Conservation (phyloP, 2,329 filamentous ascomycete genomes). For the Ophiostoma perfectum region DNA sequence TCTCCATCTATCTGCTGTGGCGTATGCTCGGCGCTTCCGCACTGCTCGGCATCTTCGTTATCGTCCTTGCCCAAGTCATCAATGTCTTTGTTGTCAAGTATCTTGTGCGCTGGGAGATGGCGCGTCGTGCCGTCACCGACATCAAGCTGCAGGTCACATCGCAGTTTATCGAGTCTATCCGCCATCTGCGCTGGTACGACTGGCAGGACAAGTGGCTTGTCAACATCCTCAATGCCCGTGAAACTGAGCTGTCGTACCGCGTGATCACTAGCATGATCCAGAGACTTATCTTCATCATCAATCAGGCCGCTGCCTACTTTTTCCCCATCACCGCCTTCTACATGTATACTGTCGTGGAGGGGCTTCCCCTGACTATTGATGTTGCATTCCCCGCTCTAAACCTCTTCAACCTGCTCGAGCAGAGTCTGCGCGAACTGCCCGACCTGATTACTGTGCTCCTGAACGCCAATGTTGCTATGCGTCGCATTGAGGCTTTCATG, state of each 20-base stretch:
- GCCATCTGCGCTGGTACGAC: conserved; percentile 74
- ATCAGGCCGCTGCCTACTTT: conserved; percentile 63
- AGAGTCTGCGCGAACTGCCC: conserved; percentile 68
- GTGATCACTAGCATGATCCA: conserved; percentile 60
- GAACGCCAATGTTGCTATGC: conserved; percentile 77
- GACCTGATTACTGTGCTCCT: conserved; percentile 68
- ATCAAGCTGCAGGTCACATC: conserved; percentile 71
- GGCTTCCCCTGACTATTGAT: conserved; percentile 65
- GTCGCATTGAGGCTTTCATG: conserved; percentile 82
- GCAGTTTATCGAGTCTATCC: conserved; percentile 81
- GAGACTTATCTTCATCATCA: conserved; percentile 61
- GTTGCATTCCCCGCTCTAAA: conserved; percentile 83
- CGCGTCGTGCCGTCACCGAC: conserved; percentile 69
- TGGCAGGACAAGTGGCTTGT: conserved; percentile 73
- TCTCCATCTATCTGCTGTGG: conserved; percentile 71
- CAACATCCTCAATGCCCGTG: conserved; percentile 61
- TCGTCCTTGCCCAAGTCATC: conserved; percentile 61
- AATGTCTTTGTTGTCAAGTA: conserved; percentile 63
- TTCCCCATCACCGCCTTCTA: conserved; percentile 79
- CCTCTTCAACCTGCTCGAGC: conserved; percentile 70
- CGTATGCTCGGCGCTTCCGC: conserved; percentile 75
- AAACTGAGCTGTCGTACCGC: conserved; percentile 60
- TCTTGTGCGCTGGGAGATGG: conserved; percentile 63
- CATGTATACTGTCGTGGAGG: conserved; percentile 68
- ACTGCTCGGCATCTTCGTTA: conserved; percentile 64